A percentile compares a stretch with the other conserved stretches of the same genome.
Evolutionary conservation across 225 moss, liverwort and hornwort species (phyloP).

Genomic region (Anthoceros angustus): DNA sequence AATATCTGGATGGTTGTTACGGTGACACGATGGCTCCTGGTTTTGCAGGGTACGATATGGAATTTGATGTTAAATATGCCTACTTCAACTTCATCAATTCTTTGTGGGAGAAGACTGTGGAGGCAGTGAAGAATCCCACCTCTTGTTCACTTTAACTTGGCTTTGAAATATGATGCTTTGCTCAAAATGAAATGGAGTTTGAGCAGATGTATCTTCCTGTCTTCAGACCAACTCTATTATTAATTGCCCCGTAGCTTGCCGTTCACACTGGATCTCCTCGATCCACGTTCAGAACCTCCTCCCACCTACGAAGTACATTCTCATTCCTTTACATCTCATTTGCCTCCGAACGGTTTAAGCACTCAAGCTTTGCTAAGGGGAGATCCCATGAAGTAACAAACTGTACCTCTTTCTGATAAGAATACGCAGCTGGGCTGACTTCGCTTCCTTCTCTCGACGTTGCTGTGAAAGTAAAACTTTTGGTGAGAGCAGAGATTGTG

Average conservation of each 20-base stretch:
- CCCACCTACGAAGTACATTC: not conserved
- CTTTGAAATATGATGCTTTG: too few species aligned
- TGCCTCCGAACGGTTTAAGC: not conserved
- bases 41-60: conserved; percentile 92
- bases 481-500: not conserved
- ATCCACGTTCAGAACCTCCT: not conserved
- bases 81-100: conserved; percentile 76
- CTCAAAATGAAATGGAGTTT: too few species aligned
- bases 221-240: too few species aligned
- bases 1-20: not conserved
- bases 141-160: too few species aligned
- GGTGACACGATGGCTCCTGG: not conserved
- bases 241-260: not conserved
- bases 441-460: not conserved
- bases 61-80: conserved; percentile 84
- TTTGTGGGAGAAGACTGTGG: conserved; percentile 8
- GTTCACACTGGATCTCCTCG: not conserved
- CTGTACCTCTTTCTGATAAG: not conserved
- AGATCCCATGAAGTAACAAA: too few species aligned
- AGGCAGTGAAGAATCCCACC: too few species aligned
- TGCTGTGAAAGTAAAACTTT: not conserved
- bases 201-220: too few species aligned
- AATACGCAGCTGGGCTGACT: not conserved
- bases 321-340: not conserved
- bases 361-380: not conserved